These are phyloP conservation scores for Saccharomyces eubayanus DNA, from an alignment of 805 yeast species.

Conservation along the genomic window DNA sequence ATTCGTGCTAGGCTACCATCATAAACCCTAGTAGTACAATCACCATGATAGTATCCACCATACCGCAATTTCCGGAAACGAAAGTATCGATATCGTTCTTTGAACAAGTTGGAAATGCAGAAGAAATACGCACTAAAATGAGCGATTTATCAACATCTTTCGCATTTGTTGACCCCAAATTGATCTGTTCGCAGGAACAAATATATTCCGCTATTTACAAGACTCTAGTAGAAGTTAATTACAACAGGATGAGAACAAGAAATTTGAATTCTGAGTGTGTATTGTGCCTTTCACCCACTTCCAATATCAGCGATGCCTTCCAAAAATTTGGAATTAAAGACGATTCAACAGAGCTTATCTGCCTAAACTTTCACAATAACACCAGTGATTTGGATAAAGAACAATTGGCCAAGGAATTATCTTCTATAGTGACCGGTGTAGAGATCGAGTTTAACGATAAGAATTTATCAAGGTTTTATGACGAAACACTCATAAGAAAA, in stretches of 20 bases:
- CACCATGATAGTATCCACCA: slow-evolving; percentile 9
- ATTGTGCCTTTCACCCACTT: slow-evolving; percentile 59
- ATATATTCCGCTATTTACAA: slow-evolving; percentile 52
- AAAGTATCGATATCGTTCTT: slow-evolving; percentile 38
- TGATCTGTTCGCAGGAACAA: slow-evolving; percentile 55
- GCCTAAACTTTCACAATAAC: slow-evolving; percentile 33
- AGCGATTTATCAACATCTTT: slow-evolving; percentile 39
- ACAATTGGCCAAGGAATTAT: neutral
- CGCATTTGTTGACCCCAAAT: slow-evolving; percentile 56
- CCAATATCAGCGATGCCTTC: slow-evolving; percentile 60
- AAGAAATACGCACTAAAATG: slow-evolving; percentile 36
- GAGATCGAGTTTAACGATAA: slow-evolving; percentile 31
- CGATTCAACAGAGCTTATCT: slow-evolving; percentile 38
- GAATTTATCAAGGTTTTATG: slow-evolving; percentile 25
- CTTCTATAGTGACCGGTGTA: slow-evolving; percentile 29
- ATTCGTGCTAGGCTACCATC: neutral
- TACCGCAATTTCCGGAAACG: slow-evolving; percentile 42
- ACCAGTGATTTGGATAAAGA: slow-evolving; percentile 8
- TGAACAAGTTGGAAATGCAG: slow-evolving; percentile 38
- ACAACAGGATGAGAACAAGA: slow-evolving; percentile 48
- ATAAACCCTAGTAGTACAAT: neutral
- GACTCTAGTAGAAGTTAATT: slow-evolving; percentile 44
- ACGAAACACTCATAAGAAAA: slow-evolving; percentile 31
- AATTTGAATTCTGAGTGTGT: slow-evolving; percentile 65
- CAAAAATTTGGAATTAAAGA: slow-evolving; percentile 61